Conservation (phyloP, 1,284 basidiomycete species). For the Gomphus bonarii region DNA sequence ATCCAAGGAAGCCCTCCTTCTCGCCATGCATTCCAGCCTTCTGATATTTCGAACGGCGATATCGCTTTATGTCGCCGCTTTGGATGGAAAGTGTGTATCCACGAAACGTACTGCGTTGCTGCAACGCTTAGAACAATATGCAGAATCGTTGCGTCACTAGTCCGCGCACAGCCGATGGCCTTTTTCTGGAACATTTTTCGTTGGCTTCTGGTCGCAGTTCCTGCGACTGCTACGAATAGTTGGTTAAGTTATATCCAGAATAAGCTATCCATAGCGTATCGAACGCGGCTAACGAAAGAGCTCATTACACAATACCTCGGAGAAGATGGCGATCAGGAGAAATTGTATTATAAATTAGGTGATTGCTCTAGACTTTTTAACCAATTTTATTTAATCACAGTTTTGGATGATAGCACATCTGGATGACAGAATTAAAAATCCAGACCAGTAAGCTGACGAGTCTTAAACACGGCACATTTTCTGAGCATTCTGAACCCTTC, state of each 20-base stretch:
- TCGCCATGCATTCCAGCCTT: conserved; percentile 82
- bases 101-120: background rate
- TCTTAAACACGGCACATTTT: conserved; percentile 9
- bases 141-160: conserved; percentile 93
- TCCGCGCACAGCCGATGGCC: conserved; percentile 73
- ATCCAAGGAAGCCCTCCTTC: conserved; percentile 80
- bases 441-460: conserved; percentile 66
- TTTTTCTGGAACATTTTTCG: conserved; percentile 82
- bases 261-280: conserved; percentile 87
- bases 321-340: conserved; percentile 47
- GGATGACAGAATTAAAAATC: conserved; percentile 93
- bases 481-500: background rate
- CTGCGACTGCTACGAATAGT: conserved; percentile 94
- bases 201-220: conserved; percentile 92
- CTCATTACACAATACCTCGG: conserved; percentile 83
- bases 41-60: conserved; percentile 85
- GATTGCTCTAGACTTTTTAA: conserved; percentile 18
- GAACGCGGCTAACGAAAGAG: conserved; percentile 78
- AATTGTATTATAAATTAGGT: conserved; percentile 91
- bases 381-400: conserved; percentile 1
- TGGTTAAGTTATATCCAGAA: conserved; percentile 93
- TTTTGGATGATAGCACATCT: conserved; percentile 52
- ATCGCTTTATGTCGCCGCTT: conserved; percentile 88
- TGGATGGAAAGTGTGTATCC: conserved; percentile 75
- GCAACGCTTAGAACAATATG: background rate